Percentiles rank a stretch among this genome's conserved stretches.
These are phyloP conservation scores for Aspergillus persii DNA, from an alignment of 2,329 filamentous ascomycete genomes.

Conservation along the genomic window DNA sequence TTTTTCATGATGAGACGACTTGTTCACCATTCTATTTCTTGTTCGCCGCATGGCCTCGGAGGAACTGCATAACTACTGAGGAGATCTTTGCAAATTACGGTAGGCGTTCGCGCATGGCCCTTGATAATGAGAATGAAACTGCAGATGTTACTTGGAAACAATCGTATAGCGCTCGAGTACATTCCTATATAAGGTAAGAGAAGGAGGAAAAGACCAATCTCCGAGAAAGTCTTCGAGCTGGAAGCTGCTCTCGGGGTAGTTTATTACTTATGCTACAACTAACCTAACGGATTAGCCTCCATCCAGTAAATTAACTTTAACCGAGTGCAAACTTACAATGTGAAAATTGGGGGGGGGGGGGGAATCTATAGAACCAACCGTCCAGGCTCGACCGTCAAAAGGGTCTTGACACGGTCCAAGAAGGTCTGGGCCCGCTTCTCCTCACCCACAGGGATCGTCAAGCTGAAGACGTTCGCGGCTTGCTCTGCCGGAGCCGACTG, in stretches of 20 bases:
- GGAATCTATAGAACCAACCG: slow-evolving; percentile 60
- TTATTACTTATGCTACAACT: slow-evolving; percentile 8
- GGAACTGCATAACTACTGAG: slow-evolving; percentile 9
- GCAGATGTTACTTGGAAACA: slow-evolving; percentile 5
- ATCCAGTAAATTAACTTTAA: not conserved
- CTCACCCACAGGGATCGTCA: slow-evolving; percentile 76
- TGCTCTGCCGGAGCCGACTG: slow-evolving; percentile 42
- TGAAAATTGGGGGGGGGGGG: not conserved
- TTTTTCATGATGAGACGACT: slow-evolving; percentile 31
- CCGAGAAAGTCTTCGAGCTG: not conserved
- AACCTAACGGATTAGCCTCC: not conserved
- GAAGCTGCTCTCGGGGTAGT: not conserved
- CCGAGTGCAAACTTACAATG: slow-evolving; percentile 1
- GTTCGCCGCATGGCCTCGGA: slow-evolving; percentile 1
- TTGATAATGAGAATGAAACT: slow-evolving; percentile 5
- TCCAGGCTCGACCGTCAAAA: slow-evolving; percentile 77
- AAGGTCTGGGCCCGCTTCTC: slow-evolving; percentile 79
- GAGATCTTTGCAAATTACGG: slow-evolving; percentile 1
- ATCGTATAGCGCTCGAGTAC: slow-evolving; percentile 8
- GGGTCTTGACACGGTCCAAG: slow-evolving; percentile 78
- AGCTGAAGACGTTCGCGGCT: slow-evolving; percentile 73
- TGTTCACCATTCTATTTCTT: slow-evolving; percentile 8
- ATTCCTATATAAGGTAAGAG: not conserved
- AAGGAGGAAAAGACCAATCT: not conserved
- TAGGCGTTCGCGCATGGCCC: not conserved